Evolutionary conservation across 495 filamentous ascomycete species (phyloP).

Genomic region (Podospora pseudoanserina): DNA sequence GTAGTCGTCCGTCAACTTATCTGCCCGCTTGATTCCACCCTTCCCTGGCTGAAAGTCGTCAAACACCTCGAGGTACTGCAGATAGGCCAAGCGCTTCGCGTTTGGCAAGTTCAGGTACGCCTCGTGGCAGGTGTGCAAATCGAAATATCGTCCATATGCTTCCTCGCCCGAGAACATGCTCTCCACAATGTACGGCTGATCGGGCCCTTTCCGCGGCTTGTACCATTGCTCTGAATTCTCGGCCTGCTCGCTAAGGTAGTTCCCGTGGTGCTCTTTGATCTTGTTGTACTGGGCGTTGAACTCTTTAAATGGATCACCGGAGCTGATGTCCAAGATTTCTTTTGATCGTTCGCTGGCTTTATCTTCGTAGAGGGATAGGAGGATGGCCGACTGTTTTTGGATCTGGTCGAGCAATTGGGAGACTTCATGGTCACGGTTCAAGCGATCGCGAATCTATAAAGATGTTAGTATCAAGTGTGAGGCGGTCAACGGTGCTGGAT

Average conservation of each 20-base stretch:
- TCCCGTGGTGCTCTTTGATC: slow-evolving; percentile 82
- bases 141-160: slow-evolving; percentile 82
- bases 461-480: slow-evolving; percentile 28
- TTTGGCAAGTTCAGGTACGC: slow-evolving; percentile 84
- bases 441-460: slow-evolving; percentile 71
- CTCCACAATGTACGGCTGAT: slow-evolving; percentile 74
- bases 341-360: slow-evolving; percentile 62
- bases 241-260: slow-evolving; percentile 89
- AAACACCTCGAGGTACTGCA: slow-evolving; percentile 87
- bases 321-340: slow-evolving; percentile 80
- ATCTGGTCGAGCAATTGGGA: slow-evolving; percentile 81
- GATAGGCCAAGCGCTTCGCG: slow-evolving; percentile 76
- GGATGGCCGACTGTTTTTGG: slow-evolving; percentile 73
- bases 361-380: slow-evolving; percentile 84
- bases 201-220: slow-evolving; percentile 58
- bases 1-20: slow-evolving; percentile 88
- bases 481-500: not conserved
- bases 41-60: slow-evolving; percentile 75
- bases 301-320: slow-evolving; percentile 84
- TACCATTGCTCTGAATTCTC: slow-evolving; percentile 95
- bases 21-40: slow-evolving; percentile 64
- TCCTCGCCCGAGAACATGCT: slow-evolving; percentile 95
- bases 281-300: slow-evolving; percentile 81
- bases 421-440: slow-evolving; percentile 88
- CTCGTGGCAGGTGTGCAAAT: slow-evolving; percentile 79